These are phyloP conservation scores for Monosporascus sp. DNA, from an alignment of 2,329 filamentous ascomycete species.

Conservation along the genomic window DNA sequence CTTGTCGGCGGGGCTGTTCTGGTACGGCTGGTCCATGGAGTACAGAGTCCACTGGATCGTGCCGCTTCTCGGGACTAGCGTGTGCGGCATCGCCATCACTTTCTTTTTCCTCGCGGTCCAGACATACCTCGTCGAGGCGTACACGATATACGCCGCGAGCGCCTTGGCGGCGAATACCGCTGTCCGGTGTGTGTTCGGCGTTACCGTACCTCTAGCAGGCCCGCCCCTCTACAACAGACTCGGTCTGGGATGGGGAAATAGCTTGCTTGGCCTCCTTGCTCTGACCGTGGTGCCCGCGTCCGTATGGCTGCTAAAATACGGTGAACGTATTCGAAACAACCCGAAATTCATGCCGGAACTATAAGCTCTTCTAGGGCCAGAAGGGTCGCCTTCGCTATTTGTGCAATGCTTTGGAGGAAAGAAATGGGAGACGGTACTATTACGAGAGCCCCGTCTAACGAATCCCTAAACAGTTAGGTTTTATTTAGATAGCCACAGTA, in stretches of 20 bases:
- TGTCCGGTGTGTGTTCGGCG: constrained; percentile 44
- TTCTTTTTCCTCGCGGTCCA: constrained; percentile 43
- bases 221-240: constrained; percentile 26
- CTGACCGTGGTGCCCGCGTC: constrained; percentile 1
- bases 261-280: constrained; percentile 23
- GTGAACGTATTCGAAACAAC: too few relatives aligned
- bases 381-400: too few relatives aligned
- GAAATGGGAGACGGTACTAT: too few relatives aligned
- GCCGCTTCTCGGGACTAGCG: constrained; percentile 41
- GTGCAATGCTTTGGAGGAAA: too few relatives aligned
- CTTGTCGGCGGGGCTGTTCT: constrained; percentile 26
- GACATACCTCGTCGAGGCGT: constrained; percentile 53
- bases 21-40: constrained; percentile 28
- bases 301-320: too few relatives aligned
- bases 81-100: constrained; percentile 37
- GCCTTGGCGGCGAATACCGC: constrained; percentile 53
- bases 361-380: too few relatives aligned
- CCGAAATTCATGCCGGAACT: too few relatives aligned
- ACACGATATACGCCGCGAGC: constrained; percentile 31
- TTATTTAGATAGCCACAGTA: too few relatives aligned
- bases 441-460: too few relatives aligned
- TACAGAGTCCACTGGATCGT: constrained; percentile 43
- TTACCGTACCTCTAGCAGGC: constrained; percentile 45
- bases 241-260: constrained; percentile 28
- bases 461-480: too few relatives aligned